Evolutionary conservation across 331 rosid species (phyloP).

Genomic region (Pyracantha coccinea): DNA sequence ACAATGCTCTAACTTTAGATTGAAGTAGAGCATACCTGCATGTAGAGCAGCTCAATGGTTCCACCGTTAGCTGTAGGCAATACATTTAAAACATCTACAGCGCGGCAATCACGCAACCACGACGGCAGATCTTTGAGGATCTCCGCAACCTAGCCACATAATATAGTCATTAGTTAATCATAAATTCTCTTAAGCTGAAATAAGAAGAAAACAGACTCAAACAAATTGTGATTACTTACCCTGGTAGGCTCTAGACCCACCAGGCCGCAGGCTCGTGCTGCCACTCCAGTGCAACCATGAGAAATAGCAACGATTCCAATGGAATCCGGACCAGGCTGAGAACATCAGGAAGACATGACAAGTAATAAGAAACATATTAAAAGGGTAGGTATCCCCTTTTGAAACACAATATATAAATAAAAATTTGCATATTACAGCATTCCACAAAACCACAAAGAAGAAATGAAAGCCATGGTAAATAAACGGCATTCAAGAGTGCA

Average conservation of each 20-base stretch:
- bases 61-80: conserved; percentile 98
- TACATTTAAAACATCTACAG: conserved; percentile 95
- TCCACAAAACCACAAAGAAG: not conserved
- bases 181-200: conserved; percentile 5
- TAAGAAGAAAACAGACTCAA: not conserved
- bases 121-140: conserved; percentile 96
- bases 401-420: not conserved
- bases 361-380: not conserved
- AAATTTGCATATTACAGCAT: not conserved
- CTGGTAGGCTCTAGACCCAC: conserved; percentile 99
- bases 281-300: conserved; percentile 99
- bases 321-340: conserved; percentile 99
- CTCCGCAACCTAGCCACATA: conserved; percentile 73
- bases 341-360: conserved; percentile 11
- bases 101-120: conserved; percentile 99
- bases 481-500: not conserved
- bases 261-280: conserved; percentile 99
- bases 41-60: conserved; percentile 98
- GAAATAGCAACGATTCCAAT: conserved; percentile 99
- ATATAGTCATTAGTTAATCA: conserved; percentile 15
- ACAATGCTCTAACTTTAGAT: not conserved
- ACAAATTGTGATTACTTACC: conserved; percentile 39
- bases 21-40: conserved; percentile 58
- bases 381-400: not conserved
- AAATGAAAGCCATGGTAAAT: not conserved